Base-by-base conservation (phyloP, 495 filamentous ascomycete genomes). In the Penicillium bovifimosum region DNA sequence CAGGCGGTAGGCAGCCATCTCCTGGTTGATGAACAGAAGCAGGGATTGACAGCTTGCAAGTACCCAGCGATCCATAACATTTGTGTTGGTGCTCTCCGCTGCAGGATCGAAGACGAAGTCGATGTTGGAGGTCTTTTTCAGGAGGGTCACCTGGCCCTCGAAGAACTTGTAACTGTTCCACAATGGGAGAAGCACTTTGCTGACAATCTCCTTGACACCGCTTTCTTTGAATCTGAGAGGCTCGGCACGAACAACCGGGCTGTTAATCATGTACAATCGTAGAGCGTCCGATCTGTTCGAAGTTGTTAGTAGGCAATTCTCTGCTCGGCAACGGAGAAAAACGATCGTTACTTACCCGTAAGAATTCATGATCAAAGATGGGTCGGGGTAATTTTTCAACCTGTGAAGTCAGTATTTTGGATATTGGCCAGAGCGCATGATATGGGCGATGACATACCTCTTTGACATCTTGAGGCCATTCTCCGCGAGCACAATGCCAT, bases 401-500 rank as follows among this genome's bases (percentile, higher is more conserved):
- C 95, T 45, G 28, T 33, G 10, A 13, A 31, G 10, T 43, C 8
- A 10, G 24, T 1, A 33, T 20, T 1, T 45, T 45, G 13, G n/a
- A 20, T 5, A 6, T 18, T 1, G 14, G 18, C 18, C 13, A 1
- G 41, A 9, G 32, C 16, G 17, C 14, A 13, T 17, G 20, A 16
- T 2, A 6, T 8, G 6, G 1, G 9, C 18, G 10, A 7, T 45
- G 3, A 45, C 42, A 8, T 9, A 45, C 42, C 42, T 82, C 76
- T 98, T 98, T 1, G 91, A 96, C 93, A 98, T 98, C 76, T 98
- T 98, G 76, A 96, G 96, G 46, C 93, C 93, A 61, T 97, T 91
- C 67, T 96, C 91, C 6, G 86, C 93, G 28, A 98, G 77, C 1
- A 98, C 93, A 48, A 98, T 95, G 9, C 93, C 93, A 62, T 96